Conservation (phyloP, 164 flowering plant genomes). For the Kingdonia uniflora region DNA sequence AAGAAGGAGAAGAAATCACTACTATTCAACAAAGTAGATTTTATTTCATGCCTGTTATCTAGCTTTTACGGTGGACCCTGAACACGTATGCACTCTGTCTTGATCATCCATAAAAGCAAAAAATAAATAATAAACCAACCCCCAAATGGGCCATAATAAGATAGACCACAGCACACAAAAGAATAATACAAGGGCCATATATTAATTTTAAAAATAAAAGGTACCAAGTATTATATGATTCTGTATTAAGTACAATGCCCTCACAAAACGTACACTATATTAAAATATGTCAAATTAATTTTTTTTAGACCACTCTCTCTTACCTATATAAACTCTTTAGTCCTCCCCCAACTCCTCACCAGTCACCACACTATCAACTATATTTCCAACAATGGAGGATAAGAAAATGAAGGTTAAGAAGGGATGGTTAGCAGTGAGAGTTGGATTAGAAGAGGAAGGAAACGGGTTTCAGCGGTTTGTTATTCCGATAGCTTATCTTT, state of each 20-base stretch:
- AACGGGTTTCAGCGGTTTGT: constrained; percentile 34
- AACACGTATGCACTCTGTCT: constrained; percentile 3
- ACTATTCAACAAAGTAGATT: no score
- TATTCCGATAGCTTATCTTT: constrained; percentile 50
- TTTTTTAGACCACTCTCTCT: not conserved
- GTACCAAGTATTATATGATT: constrained; percentile 5
- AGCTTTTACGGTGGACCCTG: not conserved
- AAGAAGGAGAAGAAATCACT: no score
- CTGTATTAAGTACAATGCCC: constrained; percentile 11
- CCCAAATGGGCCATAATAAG: not conserved
- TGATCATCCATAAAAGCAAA: not conserved
- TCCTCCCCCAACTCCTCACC: not conserved
- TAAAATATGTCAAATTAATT: not conserved
- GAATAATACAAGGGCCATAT: constrained; percentile 1
- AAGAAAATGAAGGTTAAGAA: constrained; percentile 38
- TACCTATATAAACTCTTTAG: constrained; percentile 4
- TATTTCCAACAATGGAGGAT: constrained; percentile 8
- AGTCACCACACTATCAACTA: not conserved
- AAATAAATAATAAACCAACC: no score
- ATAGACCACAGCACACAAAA: constrained; percentile 6
- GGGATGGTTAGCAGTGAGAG: constrained; percentile 37
- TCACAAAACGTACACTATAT: not conserved
- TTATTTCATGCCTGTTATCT: not conserved
- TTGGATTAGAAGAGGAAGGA: constrained; percentile 35
- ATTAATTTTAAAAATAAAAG: not conserved